Base-by-base conservation (phyloP, 2,329 filamentous ascomycete species). In the Alternaria burnsii region DNA sequence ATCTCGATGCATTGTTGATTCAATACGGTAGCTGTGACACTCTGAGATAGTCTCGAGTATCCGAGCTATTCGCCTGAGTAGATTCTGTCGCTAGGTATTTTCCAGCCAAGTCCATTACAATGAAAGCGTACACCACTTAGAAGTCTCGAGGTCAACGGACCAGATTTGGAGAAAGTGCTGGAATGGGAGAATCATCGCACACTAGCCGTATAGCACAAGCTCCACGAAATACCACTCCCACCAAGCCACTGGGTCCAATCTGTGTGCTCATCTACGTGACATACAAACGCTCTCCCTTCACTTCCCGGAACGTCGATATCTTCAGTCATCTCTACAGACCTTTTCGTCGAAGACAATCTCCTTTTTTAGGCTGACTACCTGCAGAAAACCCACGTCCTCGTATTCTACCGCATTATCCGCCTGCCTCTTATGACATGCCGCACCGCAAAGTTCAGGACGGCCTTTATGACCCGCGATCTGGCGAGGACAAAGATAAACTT, bases 401-500 rank as follows among this genome's bases (percentile, higher is more conserved):
- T 68, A 68, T 14, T 57, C 42, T 2, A 36, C 32, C 4, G n/a
- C 1, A 7, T 14, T 36, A 1, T 36, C 32, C 11, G 11, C 32
- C 32, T 36, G 32, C 11, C 32, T 36, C 32, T 8, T 36, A 16
- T 36, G 32, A 16, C 32, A 36, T 36, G 32, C 32, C 14, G 12
- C 32, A 16, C 32, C 32, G 32, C 32, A 36, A 14, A 36, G 32
- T 36, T 36, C 32, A 4, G 32, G 32, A 1, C 6, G 32, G 6
- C 32, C 66, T 12, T 34, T 53, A 42, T 71, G 69, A 3, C 18
- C 41, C 0, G 2, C 1, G n/a, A 73, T 66, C 0, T 20, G 26
- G 2, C 67, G 64, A 16, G 71, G 69, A 52, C 68, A 71, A 0
- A 69, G 1, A 26, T 69, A 71, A 1, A 59, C 26, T 30, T 65